phyloP scores from a whole-genome alignment of 768 basidiomycete genomes.

The Tulasnella sp. region DNA sequence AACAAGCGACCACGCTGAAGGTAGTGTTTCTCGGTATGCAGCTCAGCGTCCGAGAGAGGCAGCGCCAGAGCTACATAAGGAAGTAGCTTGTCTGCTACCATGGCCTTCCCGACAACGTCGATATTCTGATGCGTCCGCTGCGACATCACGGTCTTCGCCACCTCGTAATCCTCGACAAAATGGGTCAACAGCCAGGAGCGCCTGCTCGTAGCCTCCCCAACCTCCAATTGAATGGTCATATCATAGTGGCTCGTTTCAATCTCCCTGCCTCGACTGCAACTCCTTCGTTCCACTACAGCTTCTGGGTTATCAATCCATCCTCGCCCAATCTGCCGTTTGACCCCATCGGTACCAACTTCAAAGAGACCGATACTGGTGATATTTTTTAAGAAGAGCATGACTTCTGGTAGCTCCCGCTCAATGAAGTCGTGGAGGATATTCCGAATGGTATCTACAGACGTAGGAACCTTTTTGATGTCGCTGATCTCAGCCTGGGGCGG shows the following conservation, averaged over 20 bases:
- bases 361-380: slow-evolving; percentile 30
- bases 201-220: not conserved
- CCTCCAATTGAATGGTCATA: not conserved
- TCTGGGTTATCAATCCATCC: slow-evolving; percentile 7
- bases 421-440: slow-evolving; percentile 25
- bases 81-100: slow-evolving; percentile 33
- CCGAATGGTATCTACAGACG: slow-evolving; percentile 36
- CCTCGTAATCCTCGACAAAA: slow-evolving; percentile 25
- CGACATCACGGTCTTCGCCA: slow-evolving; percentile 18
- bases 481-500: slow-evolving; percentile 29
- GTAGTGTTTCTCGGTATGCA: not conserved
- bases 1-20: slow-evolving; percentile 34
- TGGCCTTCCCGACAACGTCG: slow-evolving; percentile 20
- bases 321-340: slow-evolving; percentile 11
- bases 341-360: slow-evolving; percentile 29
- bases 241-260: not conserved
- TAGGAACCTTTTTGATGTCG: slow-evolving; percentile 29
- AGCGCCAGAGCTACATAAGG: slow-evolving; percentile 30
- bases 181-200: slow-evolving; percentile 12
- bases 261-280: not conserved
- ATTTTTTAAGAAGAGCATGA: slow-evolving; percentile 4
- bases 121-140: slow-evolving; percentile 14
- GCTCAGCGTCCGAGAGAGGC: slow-evolving; percentile 22
- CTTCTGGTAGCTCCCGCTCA: not conserved
- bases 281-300: not conserved